Base-by-base conservation (phyloP, 257 asterid species). In the Fraxinus pennsylvanica region DNA sequence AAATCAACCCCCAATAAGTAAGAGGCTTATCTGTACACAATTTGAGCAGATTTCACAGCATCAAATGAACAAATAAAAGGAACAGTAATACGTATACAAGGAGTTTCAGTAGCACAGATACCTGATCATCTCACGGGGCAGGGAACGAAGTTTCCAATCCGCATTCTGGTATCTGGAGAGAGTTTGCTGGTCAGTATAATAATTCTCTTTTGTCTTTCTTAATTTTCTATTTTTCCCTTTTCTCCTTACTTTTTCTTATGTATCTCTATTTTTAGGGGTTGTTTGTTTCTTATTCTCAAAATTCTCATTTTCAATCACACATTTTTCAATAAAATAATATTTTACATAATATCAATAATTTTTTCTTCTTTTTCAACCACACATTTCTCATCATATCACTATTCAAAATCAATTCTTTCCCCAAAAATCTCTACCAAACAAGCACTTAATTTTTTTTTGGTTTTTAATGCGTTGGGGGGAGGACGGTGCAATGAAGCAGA, bases 111-210 rank as follows among this genome's bases (percentile, higher is more conserved):
- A 80, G 82, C 47, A 67, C 67, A 78, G 86, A 66, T 80, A 94
- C 97, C 90, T 94, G 82, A 93, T 41, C 99, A 96, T 96, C 81
- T 90, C 97, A 43, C 4, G 61, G 59, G 97, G 99, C 77, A 96
- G 97, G 15, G 98, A 98, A 69, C 99, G 91, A 32, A 92, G 81
- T 87, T 97, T 92, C 98, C 99, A 95, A 82, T 95, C 99, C 22
- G 97, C 99, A 88, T 93, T 95, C 85, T 95, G 99, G 89, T 95
- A 95, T 82, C 98, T 94, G 91, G 72, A 82, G 79, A 78, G 79
- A 38, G 74, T 33, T 47, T 43, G 43, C 75, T 4, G 77, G 71
- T 80, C 86, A 88, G 78, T 79, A 75, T 68, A 67, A 74, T 47
- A 81, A 45, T 39, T 59, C 74, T 3, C 9, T 72, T 43, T 50